These are phyloP conservation scores for Stephanodiscus triporus DNA, from an alignment of 108 stramenopile species.

Conservation along the genomic window DNA sequence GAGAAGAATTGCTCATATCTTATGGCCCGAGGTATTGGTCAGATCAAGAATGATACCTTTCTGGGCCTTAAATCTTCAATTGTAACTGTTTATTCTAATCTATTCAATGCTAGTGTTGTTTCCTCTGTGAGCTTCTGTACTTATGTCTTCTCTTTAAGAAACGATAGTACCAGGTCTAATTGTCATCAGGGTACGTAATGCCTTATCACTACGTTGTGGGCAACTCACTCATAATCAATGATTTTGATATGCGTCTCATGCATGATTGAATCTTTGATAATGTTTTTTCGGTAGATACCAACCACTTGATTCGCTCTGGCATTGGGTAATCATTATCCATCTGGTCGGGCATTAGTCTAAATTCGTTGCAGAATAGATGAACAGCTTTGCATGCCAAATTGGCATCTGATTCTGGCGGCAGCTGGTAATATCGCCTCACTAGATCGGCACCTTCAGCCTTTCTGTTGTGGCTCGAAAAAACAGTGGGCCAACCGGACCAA, in stretches of 20 bases:
- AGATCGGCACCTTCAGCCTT: conserved; percentile 5
- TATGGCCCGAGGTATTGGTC: conserved; percentile 63
- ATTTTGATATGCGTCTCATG: conserved; percentile 24
- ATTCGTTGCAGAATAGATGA: conserved; percentile 18
- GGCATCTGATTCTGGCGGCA: conserved; percentile 6
- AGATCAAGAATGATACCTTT: conserved; percentile 27
- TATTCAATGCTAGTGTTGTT: too few species aligned
- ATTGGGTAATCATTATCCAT: conserved; percentile 3
- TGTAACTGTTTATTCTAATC: too few species aligned
- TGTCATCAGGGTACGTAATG: too few species aligned
- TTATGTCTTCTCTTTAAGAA: too few species aligned
- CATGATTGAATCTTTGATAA: conserved; percentile 3
- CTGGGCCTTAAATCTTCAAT: neutral
- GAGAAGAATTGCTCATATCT: conserved; percentile 76
- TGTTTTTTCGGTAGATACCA: conserved; percentile 11
- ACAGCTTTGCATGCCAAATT: conserved; percentile 21
- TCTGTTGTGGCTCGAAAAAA: neutral
- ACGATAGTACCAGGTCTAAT: too few species aligned
- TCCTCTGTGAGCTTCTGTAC: too few species aligned
- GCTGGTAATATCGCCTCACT: conserved; percentile 12
- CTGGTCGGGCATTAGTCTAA: neutral
- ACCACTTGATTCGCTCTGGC: neutral
- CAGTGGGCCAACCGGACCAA: conserved; percentile 40
- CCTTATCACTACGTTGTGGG: neutral
- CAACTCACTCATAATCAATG: conserved; percentile 18